Evolutionary conservation across 108 stramenopile species (phyloP).

Genomic region (Pinguiococcus pyrenoidosus): DNA sequence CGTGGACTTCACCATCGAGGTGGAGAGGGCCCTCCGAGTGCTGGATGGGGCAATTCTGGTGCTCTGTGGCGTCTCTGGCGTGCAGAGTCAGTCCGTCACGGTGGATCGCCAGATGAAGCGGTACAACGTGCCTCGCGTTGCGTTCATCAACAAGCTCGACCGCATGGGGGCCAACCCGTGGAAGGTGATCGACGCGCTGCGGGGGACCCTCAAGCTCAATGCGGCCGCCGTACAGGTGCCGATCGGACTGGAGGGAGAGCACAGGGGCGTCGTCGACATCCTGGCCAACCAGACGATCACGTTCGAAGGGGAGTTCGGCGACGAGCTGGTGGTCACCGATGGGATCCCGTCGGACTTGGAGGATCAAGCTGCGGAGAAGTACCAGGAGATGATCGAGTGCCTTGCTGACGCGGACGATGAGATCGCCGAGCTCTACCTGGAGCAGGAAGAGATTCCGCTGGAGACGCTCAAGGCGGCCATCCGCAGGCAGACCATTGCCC

Average conservation of each 20-base stretch:
- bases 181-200: slow-evolving; percentile 20
- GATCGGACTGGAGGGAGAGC: slow-evolving; percentile 77
- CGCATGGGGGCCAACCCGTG: slow-evolving; percentile 82
- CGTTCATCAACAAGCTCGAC: slow-evolving; percentile 98
- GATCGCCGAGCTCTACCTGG: slow-evolving; percentile 85
- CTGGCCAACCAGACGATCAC: slow-evolving; percentile 46
- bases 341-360: slow-evolving; percentile 64
- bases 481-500: slow-evolving; percentile 66
- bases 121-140: slow-evolving; percentile 94
- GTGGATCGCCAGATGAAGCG: slow-evolving; percentile 99
- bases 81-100: slow-evolving; percentile 94
- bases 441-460: slow-evolving; percentile 74
- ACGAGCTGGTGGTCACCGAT: slow-evolving; percentile 49
- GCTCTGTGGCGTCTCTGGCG: slow-evolving; percentile 91
- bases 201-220: slow-evolving; percentile 55
- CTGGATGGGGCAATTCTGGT: slow-evolving; percentile 85
- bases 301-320: slow-evolving; percentile 82
- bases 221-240: slow-evolving; percentile 93
- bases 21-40: slow-evolving; percentile 95
- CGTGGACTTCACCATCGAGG: slow-evolving; percentile 89
- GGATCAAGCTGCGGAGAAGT: slow-evolving; percentile 57
- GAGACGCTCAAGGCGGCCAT: slow-evolving; percentile 73
- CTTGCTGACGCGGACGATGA: slow-evolving; percentile 94
- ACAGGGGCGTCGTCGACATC: slow-evolving; percentile 86
- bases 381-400: slow-evolving; percentile 68